A percentile compares a stretch with the other conserved stretches of the same genome.
Evolutionary conservation across 495 filamentous ascomycete species (phyloP).

Genomic region (Cladorrhinum samala): DNA sequence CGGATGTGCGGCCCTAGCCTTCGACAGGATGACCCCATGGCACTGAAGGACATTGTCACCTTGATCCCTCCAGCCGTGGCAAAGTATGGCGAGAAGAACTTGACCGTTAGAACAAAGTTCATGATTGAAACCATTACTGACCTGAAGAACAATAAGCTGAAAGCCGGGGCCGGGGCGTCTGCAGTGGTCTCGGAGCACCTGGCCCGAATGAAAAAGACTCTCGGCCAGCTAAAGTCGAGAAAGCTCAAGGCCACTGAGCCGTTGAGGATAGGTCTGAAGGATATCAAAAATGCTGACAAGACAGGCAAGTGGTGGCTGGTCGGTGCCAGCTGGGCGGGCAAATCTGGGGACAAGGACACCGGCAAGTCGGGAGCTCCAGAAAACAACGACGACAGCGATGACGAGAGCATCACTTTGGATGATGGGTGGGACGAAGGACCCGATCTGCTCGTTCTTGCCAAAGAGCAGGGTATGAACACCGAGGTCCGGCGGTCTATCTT

Average conservation of each 20-base stretch:
- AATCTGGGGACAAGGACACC: slow-evolving; percentile 17
- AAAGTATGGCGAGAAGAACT: slow-evolving; percentile 56
- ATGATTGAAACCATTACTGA: slow-evolving; percentile 97
- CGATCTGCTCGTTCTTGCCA: slow-evolving; percentile 69
- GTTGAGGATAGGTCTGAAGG: slow-evolving; percentile 68
- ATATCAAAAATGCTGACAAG: slow-evolving; percentile 73
- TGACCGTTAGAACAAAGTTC: slow-evolving; percentile 89
- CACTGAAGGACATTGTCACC: slow-evolving; percentile 86
- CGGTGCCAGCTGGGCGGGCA: slow-evolving; percentile 76
- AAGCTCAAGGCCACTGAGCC: slow-evolving; percentile 71
- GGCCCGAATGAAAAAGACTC: slow-evolving; percentile 74
- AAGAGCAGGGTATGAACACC: slow-evolving; percentile 89
- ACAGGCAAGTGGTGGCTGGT: slow-evolving; percentile 98
- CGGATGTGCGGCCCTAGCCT: slow-evolving; percentile 75
- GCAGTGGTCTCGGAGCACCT: slow-evolving; percentile 66
- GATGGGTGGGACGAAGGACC: slow-evolving; percentile 49
- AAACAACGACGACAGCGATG: slow-evolving; percentile 28
- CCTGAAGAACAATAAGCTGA: slow-evolving; percentile 88
- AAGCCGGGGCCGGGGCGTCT: slow-evolving; percentile 58
- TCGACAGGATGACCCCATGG: slow-evolving; percentile 80
- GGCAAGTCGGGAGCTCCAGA: slow-evolving; percentile 5
- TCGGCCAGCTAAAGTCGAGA: slow-evolving; percentile 66
- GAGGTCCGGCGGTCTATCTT: slow-evolving; percentile 90
- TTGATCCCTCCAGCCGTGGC: slow-evolving; percentile 66
- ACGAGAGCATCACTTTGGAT: slow-evolving; percentile 24